Percentiles rank a stretch among this genome's conserved stretches.
Evolutionary conservation across 2,329 filamentous ascomycete species (phyloP).

Genomic region (Apiospora hydei): DNA sequence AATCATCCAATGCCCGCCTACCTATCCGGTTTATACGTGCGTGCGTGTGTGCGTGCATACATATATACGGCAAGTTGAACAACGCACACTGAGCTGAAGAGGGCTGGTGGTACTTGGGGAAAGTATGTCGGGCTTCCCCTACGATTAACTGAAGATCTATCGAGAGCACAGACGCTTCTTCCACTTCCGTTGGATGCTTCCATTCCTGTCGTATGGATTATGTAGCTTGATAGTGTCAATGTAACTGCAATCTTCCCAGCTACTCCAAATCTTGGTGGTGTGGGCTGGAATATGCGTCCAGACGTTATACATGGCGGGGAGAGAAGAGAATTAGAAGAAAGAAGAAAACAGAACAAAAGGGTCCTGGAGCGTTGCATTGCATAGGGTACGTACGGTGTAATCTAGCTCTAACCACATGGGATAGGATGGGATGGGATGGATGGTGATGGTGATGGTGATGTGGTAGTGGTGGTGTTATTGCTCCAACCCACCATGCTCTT

Average conservation of each 20-base stretch:
- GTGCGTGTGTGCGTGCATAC: not conserved
- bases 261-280: not conserved
- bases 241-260: not conserved
- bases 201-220: not conserved
- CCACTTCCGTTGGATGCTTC: conserved; percentile 4
- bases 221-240: not conserved
- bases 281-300: conserved; percentile 9
- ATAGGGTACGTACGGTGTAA: not conserved
- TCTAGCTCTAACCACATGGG: not conserved
- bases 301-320: not conserved
- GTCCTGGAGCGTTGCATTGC: conserved; percentile 5
- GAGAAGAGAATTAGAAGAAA: not conserved
- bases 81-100: not conserved
- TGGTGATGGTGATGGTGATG: not conserved
- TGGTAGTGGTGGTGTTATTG: not conserved
- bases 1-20: not conserved
- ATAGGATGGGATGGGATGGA: not conserved
- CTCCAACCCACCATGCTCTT: not conserved
- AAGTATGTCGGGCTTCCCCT: conserved; percentile 19
- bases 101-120: not conserved
- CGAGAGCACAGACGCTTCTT: conserved; percentile 1
- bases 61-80: not conserved
- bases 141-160: not conserved
- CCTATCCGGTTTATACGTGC: not conserved
- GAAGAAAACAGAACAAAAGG: not conserved